Evolutionary conservation across 1,284 basidiomycete genomes (phyloP).

Genomic region (Grifola frondosa): DNA sequence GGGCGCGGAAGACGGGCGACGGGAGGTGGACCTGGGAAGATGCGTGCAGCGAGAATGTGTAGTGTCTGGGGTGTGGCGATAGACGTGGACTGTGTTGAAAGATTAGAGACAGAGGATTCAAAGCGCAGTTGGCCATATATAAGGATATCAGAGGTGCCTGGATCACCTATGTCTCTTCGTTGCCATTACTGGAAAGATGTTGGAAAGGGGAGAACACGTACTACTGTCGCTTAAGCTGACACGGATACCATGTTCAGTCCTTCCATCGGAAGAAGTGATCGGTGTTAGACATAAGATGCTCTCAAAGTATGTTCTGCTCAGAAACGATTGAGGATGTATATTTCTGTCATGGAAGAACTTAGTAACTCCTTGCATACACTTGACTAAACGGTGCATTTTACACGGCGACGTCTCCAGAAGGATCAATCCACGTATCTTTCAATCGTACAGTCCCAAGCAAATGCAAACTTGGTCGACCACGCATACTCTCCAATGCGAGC

Average conservation of each 20-base stretch:
- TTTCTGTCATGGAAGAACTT: constrained; percentile 47
- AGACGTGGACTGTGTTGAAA: constrained; percentile 22
- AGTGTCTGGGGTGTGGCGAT: constrained; percentile 31
- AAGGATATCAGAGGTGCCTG: constrained; percentile 65
- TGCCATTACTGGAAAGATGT: neutral
- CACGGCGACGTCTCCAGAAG: constrained; percentile 53
- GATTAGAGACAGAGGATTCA: constrained; percentile 7
- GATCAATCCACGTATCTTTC: constrained; percentile 58
- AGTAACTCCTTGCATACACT: neutral
- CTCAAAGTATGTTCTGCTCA: constrained; percentile 68
- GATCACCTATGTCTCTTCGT: constrained; percentile 43
- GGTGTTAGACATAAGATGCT: constrained; percentile 60
- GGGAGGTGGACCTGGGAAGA: constrained; percentile 44
- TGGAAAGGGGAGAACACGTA: constrained; percentile 31
- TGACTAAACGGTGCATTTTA: constrained; percentile 35
- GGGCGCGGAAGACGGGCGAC: constrained; percentile 56
- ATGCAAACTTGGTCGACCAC: constrained; percentile 64
- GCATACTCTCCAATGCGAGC: constrained; percentile 76
- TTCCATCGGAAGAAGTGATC: constrained; percentile 36
- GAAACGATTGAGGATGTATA: constrained; percentile 62
- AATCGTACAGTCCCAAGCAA: constrained; percentile 56
- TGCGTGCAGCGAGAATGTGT: constrained; percentile 56
- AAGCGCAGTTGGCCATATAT: constrained; percentile 56
- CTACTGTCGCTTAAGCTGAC: constrained; percentile 69
- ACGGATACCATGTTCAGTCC: constrained; percentile 55